Percentiles rank a stretch among this genome's conserved stretches.
Evolutionary conservation across 441 rosid genomes (phyloP).

Genomic region (Biscutella auriculata): DNA sequence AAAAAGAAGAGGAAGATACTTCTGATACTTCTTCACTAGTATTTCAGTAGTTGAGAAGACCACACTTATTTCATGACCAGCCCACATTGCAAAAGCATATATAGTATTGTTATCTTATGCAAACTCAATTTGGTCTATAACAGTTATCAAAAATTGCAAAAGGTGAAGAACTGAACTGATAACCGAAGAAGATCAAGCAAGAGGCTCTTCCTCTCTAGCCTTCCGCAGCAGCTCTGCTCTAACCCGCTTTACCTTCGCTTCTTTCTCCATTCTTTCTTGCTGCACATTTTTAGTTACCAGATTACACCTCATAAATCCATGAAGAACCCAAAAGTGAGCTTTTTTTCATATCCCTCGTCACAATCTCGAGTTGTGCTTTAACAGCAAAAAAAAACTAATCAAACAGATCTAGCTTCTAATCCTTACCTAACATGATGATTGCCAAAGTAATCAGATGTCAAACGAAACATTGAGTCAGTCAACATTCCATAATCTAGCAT

Average conservation of each 20-base stretch:
- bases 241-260: slow-evolving; percentile 58
- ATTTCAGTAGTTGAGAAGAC: too few relatives aligned
- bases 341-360: background rate
- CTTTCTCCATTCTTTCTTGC: slow-evolving; percentile 66
- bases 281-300: slow-evolving; percentile 10
- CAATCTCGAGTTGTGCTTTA: background rate
- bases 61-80: too few relatives aligned
- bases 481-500: background rate
- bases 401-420: background rate
- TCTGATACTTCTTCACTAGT: too few relatives aligned
- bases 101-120: too few relatives aligned
- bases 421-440: background rate
- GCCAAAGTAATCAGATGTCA: background rate
- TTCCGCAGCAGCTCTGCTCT: slow-evolving; percentile 53
- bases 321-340: background rate
- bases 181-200: slow-evolving; percentile 21
- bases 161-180: too few relatives aligned
- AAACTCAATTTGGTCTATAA: too few relatives aligned
- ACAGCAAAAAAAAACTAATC: background rate
- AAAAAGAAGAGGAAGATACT: too few relatives aligned
- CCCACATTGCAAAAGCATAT: too few relatives aligned
- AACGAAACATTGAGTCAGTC: too few relatives aligned
- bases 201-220: slow-evolving; percentile 42
- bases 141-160: too few relatives aligned
- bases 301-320: background rate